phyloP scores from a whole-genome alignment of 106 monocot species.

The Amphibolis antarctica region DNA sequence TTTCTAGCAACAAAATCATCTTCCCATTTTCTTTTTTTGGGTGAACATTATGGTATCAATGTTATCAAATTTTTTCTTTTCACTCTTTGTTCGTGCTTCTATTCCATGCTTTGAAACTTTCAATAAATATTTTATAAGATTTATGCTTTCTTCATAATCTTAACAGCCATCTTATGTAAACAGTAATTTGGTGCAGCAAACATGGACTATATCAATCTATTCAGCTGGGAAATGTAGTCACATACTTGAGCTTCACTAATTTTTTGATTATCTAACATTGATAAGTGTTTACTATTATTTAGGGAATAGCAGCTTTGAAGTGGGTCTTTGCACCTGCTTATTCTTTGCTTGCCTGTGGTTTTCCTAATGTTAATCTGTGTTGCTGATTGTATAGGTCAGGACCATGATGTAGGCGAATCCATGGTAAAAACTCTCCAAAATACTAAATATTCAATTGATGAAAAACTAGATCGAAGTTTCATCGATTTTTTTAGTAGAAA shows the following conservation, averaged over 20 bases:
- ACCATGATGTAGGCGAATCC: conserved; percentile 54
- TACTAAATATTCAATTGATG: conserved; percentile 77
- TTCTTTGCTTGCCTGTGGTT: background rate
- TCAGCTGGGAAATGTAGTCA: background rate
- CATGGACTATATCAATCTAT: background rate
- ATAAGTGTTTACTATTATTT: no score
- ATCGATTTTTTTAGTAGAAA: conserved; percentile 55
- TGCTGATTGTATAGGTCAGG: conserved; percentile 19
- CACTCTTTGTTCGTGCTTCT: no score
- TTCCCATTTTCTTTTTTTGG: no score
- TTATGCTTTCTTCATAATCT: no score
- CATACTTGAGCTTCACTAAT: no score
- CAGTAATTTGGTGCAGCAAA: background rate
- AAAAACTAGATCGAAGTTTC: conserved; percentile 80
- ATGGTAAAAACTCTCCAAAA: conserved; percentile 79
- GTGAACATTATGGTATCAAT: no score
- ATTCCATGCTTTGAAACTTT: no score
- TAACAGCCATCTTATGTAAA: no score
- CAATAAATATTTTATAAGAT: no score
- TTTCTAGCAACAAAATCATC: no score
- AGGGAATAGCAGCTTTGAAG: background rate
- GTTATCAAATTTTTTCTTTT: no score
- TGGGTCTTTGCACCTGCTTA: background rate
- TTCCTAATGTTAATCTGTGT: background rate
- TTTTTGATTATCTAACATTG: no score